Evolutionary conservation across 2,329 filamentous ascomycete species (phyloP).

Genomic region (Claviceps digitariae): DNA sequence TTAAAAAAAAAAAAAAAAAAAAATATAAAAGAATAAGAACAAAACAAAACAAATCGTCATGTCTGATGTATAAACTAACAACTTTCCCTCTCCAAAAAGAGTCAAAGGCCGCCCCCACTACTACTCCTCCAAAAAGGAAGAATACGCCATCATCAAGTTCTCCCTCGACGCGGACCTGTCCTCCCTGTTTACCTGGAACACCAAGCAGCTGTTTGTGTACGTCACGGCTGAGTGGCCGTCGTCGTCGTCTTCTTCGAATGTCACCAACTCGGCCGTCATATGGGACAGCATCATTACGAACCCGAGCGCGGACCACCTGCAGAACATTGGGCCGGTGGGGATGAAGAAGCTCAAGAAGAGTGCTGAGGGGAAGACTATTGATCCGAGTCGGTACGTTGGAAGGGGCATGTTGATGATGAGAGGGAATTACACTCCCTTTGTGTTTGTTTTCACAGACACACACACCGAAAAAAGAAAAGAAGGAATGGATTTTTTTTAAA

Average conservation of each 20-base stretch:
- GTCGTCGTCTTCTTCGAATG: conserved; percentile 19
- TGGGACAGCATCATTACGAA: conserved; percentile 92
- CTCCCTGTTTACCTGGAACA: conserved; percentile 97
- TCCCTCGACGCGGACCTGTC: conserved; percentile 83
- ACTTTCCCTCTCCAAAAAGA: conserved; percentile 27
- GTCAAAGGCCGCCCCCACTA: conserved; percentile 90
- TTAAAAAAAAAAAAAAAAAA: not conserved
- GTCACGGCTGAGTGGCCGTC: conserved; percentile 64
- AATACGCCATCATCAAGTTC: conserved; percentile 92
- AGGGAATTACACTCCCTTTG: no score
- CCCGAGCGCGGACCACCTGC: conserved; percentile 48
- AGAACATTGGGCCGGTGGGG: conserved; percentile 44
- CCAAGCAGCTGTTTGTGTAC: conserved; percentile 95
- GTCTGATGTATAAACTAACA: not conserved
- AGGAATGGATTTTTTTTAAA: not conserved
- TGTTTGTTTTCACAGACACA: no score
- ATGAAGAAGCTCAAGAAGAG: conserved; percentile 50
- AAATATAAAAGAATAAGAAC: not conserved
- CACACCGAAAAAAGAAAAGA: not conserved
- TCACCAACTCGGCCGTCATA: conserved; percentile 65
- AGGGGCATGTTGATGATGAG: no score
- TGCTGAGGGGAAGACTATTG: conserved; percentile 45
- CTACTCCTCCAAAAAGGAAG: conserved; percentile 83
- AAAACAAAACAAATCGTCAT: no score
- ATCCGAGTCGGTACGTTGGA: conserved; percentile 38